Base-by-base conservation (phyloP, 164 flowering plant genomes). In the Piper betle region DNA sequence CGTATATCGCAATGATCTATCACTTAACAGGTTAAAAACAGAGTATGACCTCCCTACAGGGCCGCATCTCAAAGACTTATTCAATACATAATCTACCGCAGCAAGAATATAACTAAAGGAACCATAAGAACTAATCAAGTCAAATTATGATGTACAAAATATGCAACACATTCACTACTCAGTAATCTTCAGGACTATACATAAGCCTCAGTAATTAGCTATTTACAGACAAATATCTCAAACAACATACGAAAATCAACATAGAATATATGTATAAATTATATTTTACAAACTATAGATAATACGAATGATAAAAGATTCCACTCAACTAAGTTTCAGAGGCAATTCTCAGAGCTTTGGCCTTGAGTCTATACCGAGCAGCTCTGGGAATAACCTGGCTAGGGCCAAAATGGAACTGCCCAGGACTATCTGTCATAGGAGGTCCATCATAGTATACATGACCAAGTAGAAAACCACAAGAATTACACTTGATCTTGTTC, bases 361-460 rank as follows among this genome's bases (percentile, higher is more conserved):
- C 75, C 84, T 88, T 90, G 73, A 93, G 76, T 60, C 99, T 64
- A 39, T 82, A 93, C 71, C 99, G 78, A 3, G 99, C 86, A 61
- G 81, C 81, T 62, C 99, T 74, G 25, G 97, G 97, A 48, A 93
- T 79, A 16, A 77, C 99, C 72, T 93, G 99, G 58, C 97, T 90
- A 7, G 99, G 99, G 0, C 97, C 99, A 57, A 90, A 67, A 46
- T 80, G 81, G 60, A 84, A 73, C 78, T 88, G 97, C 11, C 99
- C 96, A 7, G 86, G 75, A 42, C 85, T 66, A 57, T 79, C 73
- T 0, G 83, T 85, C 57, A 81, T 61, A 4, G 99, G 96, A 48
- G 91, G 93, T 0, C 99, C 99, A 70, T 90, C 99, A 68, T 90
- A 96, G 64, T 93, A 90, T 39, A 93, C 75, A 67, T 86, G 70